Conservation (phyloP, 2,329 filamentous ascomycete genomes). For the Apiospora koreana region DNA sequence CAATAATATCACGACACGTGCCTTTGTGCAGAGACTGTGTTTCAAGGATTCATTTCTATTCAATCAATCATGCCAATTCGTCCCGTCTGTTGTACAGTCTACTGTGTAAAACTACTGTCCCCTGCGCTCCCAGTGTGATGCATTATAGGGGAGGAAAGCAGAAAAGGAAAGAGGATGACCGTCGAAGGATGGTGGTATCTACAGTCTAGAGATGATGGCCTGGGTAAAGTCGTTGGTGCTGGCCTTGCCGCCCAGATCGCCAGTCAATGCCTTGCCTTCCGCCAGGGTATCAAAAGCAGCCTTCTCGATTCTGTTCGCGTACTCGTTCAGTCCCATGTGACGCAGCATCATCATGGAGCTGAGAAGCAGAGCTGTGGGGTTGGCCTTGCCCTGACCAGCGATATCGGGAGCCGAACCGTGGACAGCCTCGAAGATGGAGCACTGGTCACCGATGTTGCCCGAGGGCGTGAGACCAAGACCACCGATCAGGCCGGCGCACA, state of each 20-base stretch:
- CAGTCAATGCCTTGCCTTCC: conserved; percentile 94
- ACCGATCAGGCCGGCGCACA: conserved; percentile 98
- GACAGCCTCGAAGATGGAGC: conserved; percentile 99
- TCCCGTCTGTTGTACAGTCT: conserved; percentile 31
- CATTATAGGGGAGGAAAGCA: conserved; percentile 22
- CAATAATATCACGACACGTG: neutral
- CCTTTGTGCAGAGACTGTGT: neutral
- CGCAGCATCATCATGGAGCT: conserved; percentile 99
- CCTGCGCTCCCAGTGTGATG: conserved; percentile 21
- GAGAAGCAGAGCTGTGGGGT: conserved; percentile 94
- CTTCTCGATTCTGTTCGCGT: conserved; percentile 87
- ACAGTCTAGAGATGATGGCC: conserved; percentile 79
- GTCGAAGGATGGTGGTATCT: conserved; percentile 3
- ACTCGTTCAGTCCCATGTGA: conserved; percentile 88
- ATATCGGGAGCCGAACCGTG: conserved; percentile 98
- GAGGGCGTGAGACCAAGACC: conserved; percentile 96
- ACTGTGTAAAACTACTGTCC: conserved; percentile 23
- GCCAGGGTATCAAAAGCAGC: conserved; percentile 94
- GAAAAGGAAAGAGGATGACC: conserved; percentile 5
- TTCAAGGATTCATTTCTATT: conserved; percentile 7
- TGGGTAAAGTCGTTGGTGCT: conserved; percentile 94
- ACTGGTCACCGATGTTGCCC: conserved; percentile 98
- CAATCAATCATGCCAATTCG: conserved; percentile 24
- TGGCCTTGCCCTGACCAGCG: conserved; percentile 91
- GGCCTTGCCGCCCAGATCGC: conserved; percentile 92